Evolutionary conservation across 2,329 filamentous ascomycete species (phyloP).

Genomic region (Ophioceras dolichostomum): DNA sequence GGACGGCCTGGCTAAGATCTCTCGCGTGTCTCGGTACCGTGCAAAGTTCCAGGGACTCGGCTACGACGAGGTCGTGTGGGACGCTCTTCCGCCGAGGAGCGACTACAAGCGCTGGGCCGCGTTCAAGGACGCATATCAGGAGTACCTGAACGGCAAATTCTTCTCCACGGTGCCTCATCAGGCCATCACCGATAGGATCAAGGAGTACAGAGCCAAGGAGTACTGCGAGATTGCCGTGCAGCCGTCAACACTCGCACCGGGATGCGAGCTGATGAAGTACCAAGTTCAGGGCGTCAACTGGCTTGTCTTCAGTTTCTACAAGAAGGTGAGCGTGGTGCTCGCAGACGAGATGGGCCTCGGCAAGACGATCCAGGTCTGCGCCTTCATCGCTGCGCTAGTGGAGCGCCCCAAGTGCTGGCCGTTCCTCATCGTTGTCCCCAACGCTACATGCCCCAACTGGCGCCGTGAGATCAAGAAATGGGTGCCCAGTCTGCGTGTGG

Average conservation of each 20-base stretch:
- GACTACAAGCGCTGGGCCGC: conserved; percentile 59
- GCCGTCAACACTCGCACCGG: conserved; percentile 60
- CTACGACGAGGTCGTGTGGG: conserved; percentile 90
- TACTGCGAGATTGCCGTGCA: conserved; percentile 63
- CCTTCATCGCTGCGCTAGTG: conserved; percentile 63
- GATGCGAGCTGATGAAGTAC: conserved; percentile 74
- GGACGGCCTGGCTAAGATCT: conserved; percentile 58
- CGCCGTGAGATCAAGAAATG: conserved; percentile 90
- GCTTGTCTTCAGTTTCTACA: conserved; percentile 83
- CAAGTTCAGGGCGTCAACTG: conserved; percentile 91
- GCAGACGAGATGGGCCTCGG: conserved; percentile 98
- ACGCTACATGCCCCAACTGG: conserved; percentile 96
- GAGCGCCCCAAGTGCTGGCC: conserved; percentile 68
- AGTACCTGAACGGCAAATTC: conserved; percentile 72
- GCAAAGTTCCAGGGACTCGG: conserved; percentile 89
- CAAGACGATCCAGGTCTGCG: conserved; percentile 90
- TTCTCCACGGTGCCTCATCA: conserved; percentile 43
- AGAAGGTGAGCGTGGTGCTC: conserved; percentile 73
- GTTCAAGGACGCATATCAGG: conserved; percentile 72
- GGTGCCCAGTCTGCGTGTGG: conserved; percentile 74
- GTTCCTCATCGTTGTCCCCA: conserved; percentile 86
- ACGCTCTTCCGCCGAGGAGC: conserved; percentile 59
- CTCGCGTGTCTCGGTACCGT: conserved; percentile 58
- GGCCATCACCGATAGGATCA: conserved; percentile 54
- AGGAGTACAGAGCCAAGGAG: conserved; percentile 40